Percentiles rank a stretch among this genome's conserved stretches.
These are phyloP conservation scores for Naganishia onofrii DNA, from an alignment of 768 basidiomycete genomes.

Conservation along the genomic window DNA sequence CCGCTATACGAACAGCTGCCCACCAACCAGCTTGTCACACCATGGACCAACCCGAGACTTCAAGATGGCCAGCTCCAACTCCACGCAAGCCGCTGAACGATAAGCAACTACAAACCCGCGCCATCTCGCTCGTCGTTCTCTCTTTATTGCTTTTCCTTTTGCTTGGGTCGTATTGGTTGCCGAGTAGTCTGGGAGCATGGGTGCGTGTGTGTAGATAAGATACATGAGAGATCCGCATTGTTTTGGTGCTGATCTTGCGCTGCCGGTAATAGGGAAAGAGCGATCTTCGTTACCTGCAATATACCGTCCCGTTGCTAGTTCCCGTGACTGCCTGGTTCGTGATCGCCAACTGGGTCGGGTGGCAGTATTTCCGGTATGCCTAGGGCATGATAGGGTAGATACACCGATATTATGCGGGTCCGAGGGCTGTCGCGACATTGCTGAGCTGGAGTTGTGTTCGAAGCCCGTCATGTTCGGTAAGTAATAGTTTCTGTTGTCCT, in stretches of 20 bases:
- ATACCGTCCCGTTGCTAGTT: slow-evolving; percentile 50
- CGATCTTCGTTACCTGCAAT: slow-evolving; percentile 1
- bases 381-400: slow-evolving; percentile 45
- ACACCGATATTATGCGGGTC: no score
- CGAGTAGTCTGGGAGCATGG: neutral
- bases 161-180: slow-evolving; percentile 7
- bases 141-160: neutral
- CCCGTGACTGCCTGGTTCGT: slow-evolving; percentile 83
- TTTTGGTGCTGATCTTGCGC: neutral
- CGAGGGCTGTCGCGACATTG: no score
- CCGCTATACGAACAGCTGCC: no score
- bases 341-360: slow-evolving; percentile 97
- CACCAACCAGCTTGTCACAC: neutral
- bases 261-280: neutral
- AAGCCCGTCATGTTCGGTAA: no score
- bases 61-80: neutral
- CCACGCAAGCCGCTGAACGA: slow-evolving; percentile 8
- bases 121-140: neutral
- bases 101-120: slow-evolving; percentile 10
- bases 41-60: neutral
- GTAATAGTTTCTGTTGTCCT: no score
- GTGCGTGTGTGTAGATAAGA: neutral
- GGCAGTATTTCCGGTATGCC: slow-evolving; percentile 94
- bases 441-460: no score
- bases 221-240: neutral